Evolutionary conservation across 169 alveolate species (phyloP).

Genomic region (Ophryocystis elektroscirrha): DNA sequence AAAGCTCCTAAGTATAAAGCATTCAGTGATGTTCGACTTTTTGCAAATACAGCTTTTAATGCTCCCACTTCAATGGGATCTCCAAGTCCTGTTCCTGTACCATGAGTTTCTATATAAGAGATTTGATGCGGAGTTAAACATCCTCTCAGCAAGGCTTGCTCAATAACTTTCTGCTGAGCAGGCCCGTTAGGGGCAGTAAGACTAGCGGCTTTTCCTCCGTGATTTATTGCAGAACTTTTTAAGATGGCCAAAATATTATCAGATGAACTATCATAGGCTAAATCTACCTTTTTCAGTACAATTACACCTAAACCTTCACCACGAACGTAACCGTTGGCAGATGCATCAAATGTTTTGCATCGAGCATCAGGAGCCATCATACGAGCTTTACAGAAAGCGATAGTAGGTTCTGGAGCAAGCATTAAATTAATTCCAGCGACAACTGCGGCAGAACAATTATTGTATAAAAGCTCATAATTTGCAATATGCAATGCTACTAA

Average conservation of each 20-base stretch:
- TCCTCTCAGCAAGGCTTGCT: constrained; percentile 29
- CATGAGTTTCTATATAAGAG: constrained; percentile 36
- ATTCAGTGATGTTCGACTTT: constrained; percentile 18
- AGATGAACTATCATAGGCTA: constrained; percentile 18
- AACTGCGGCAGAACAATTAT: constrained; percentile 33
- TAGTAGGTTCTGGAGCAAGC: constrained; percentile 40
- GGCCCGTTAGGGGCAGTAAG: constrained; percentile 44
- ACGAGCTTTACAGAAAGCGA: constrained; percentile 45
- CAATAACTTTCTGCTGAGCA: constrained; percentile 37
- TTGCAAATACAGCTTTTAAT: constrained; percentile 23
- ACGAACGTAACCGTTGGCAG: constrained; percentile 42
- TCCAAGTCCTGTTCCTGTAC: constrained; percentile 43
- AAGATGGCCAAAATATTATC: constrained; percentile 21
- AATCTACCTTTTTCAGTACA: constrained; percentile 19
- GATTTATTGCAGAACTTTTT: constrained; percentile 37
- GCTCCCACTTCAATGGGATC: constrained; percentile 43
- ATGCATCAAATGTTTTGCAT: constrained; percentile 40
- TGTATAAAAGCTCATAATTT: constrained; percentile 22
- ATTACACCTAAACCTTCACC: constrained; percentile 41
- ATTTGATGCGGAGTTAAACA: constrained; percentile 20
- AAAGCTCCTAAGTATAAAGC: constrained; percentile 46
- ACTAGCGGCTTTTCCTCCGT: constrained; percentile 40
- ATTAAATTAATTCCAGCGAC: constrained; percentile 43
- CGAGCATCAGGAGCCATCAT: constrained; percentile 41
- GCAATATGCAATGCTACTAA: constrained; percentile 45